phyloP scores from a whole-genome alignment of 2,329 filamentous ascomycete genomes.

The Fusarium clavum region DNA sequence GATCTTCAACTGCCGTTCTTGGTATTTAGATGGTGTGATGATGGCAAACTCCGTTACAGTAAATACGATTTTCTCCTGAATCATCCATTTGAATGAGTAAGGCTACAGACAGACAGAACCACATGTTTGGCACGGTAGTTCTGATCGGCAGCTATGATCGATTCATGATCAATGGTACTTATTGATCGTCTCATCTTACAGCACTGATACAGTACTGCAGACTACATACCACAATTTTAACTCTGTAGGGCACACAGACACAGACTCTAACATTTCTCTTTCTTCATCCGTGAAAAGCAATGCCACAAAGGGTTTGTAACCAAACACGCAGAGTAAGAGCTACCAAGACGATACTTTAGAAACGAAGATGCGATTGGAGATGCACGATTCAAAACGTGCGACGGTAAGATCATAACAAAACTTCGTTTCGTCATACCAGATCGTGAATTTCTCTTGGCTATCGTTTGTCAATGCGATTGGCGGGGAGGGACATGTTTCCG shows the following conservation, averaged over 20 bases:
- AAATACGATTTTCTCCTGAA: conserved; percentile 4
- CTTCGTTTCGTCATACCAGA: not conserved
- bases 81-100: conserved; percentile 10
- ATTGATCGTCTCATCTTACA: not conserved
- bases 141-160: not conserved
- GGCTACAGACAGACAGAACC: not conserved
- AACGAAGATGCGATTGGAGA: conserved; percentile 2
- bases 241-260: not conserved
- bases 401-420: not conserved
- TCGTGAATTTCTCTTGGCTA: not conserved
- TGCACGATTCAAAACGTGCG: not conserved
- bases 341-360: not conserved
- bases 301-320: not conserved
- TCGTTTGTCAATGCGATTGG: conserved; percentile 1
- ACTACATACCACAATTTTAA: not conserved
- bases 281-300: not conserved
- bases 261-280: not conserved
- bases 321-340: not conserved
- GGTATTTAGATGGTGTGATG: conserved; percentile 24
- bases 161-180: not conserved
- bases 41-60: conserved; percentile 11
- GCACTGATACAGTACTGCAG: not conserved
- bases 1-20: conserved; percentile 10
- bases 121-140: not conserved
- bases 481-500: conserved; percentile 1